A percentile compares a stretch with the other conserved stretches of the same genome.
phyloP scores from a whole-genome alignment of 2,329 filamentous ascomycete genomes.

The Talaromyces sp. region DNA sequence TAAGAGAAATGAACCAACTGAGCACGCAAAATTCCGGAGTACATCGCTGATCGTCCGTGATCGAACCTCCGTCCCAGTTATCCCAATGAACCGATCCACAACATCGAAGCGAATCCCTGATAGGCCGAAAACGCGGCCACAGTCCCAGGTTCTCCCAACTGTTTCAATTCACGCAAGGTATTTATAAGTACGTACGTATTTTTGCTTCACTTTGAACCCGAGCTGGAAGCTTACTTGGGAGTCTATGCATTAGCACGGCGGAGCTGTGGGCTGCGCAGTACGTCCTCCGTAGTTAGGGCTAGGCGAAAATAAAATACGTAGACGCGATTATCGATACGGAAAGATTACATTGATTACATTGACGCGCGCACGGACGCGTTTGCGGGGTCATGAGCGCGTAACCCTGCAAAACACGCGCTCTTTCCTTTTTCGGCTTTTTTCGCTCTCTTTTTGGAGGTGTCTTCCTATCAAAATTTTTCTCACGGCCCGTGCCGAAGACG shows the following conservation, averaged over 20 bases:
- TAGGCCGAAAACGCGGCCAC: neutral
- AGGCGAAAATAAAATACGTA: constrained; percentile 6
- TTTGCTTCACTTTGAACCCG: constrained; percentile 15
- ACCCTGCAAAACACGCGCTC: constrained; percentile 1
- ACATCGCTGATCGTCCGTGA: neutral
- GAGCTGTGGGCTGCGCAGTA: neutral
- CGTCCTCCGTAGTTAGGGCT: constrained; percentile 4
- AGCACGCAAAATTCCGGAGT: neutral
- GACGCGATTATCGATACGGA: constrained; percentile 16
- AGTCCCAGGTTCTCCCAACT: neutral
- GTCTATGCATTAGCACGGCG: constrained; percentile 9
- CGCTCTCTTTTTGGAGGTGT: neutral
- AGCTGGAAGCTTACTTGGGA: constrained; percentile 8
- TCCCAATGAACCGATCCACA: neutral
- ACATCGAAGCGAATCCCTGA: neutral
- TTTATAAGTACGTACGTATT: neutral
- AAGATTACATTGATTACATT: constrained; percentile 19
- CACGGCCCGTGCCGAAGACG: constrained; percentile 11
- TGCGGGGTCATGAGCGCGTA: constrained; percentile 16
- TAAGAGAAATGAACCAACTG: too few relatives aligned
- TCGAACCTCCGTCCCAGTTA: neutral
- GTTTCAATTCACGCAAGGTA: neutral
- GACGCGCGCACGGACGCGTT: constrained; percentile 18
- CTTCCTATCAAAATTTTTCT: neutral
- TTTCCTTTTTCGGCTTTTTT: neutral